These are phyloP conservation scores for Ceratobasidium sp. DNA, from an alignment of 1,284 basidiomycete genomes.

Conservation along the genomic window DNA sequence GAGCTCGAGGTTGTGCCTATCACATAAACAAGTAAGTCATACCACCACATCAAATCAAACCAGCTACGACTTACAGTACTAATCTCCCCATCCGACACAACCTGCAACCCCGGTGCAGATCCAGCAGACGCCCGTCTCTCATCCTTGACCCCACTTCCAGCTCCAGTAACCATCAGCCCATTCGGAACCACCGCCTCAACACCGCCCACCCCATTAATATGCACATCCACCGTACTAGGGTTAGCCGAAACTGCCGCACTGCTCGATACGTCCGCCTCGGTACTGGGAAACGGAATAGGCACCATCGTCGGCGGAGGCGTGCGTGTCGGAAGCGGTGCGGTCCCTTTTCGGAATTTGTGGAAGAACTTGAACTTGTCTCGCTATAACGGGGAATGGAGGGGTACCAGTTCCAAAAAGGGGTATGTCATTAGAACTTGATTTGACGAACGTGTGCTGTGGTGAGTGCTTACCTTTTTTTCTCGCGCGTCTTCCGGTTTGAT, in stretches of 20 bases:
- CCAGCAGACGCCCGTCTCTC: not conserved
- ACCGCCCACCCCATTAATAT: not conserved
- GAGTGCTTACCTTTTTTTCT: slow-evolving; percentile 64
- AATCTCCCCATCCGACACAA: slow-evolving; percentile 3
- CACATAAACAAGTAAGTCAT: not conserved
- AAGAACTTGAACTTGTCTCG: slow-evolving; percentile 80
- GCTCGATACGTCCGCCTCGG: slow-evolving; percentile 12
- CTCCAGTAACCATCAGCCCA: not conserved
- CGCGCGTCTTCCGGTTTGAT: slow-evolving; percentile 85
- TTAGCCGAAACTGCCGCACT: not conserved
- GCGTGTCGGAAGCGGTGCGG: slow-evolving; percentile 23
- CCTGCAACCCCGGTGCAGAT: slow-evolving; percentile 2
- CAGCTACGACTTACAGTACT: not conserved
- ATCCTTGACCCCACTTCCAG: not conserved
- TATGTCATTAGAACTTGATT: not conserved
- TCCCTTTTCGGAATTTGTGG: slow-evolving; percentile 53
- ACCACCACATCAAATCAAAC: not conserved
- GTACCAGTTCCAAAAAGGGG: too few relatives aligned
- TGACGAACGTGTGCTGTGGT: not conserved
- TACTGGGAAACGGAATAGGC: slow-evolving; percentile 15
- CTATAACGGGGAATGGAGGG: slow-evolving; percentile 52
- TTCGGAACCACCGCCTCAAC: not conserved
- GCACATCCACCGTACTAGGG: not conserved
- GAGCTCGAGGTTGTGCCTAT: slow-evolving; percentile 38
- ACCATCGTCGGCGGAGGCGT: slow-evolving; percentile 37